A percentile compares a stretch with the other conserved stretches of the same genome.
Evolutionary conservation across 768 basidiomycete species (phyloP).

Genomic region (Melanogaster broomeanus): DNA sequence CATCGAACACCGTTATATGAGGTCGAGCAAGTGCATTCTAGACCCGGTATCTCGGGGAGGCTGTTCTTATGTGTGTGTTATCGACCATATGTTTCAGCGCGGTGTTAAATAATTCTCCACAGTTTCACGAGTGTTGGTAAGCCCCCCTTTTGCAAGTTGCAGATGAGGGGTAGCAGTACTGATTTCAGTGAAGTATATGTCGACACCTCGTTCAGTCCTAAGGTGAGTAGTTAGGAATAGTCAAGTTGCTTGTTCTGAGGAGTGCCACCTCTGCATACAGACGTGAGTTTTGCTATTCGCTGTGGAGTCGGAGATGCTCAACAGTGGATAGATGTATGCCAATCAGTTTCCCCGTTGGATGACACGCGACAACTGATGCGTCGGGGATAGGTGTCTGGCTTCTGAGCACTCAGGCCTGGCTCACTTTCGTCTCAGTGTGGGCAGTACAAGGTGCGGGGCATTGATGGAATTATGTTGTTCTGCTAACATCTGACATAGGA

Average conservation of each 20-base stretch:
- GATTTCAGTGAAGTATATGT: background rate
- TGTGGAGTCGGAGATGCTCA: background rate
- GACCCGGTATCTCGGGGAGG: conserved; percentile 2
- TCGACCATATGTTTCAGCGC: background rate
- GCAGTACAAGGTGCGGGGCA: background rate
- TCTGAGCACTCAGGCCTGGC: background rate
- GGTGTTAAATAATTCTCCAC: background rate
- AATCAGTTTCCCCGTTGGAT: background rate
- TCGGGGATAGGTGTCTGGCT: background rate
- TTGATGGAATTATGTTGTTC: background rate
- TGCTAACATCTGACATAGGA: background rate
- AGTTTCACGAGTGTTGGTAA: background rate
- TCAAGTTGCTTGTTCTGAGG: background rate
- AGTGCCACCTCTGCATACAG: background rate
- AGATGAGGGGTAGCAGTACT: background rate
- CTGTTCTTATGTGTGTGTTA: background rate
- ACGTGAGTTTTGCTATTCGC: background rate
- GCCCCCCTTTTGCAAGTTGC: background rate
- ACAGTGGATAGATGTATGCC: background rate
- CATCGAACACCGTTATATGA: background rate
- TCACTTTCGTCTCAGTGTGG: background rate
- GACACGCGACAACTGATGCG: background rate
- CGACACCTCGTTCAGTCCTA: background rate
- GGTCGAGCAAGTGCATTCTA: background rate
- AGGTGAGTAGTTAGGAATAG: background rate